These are phyloP conservation scores for Oryza glaberrima DNA, from an alignment of 176 grass and related monocot genomes.

Conservation along the genomic window DNA sequence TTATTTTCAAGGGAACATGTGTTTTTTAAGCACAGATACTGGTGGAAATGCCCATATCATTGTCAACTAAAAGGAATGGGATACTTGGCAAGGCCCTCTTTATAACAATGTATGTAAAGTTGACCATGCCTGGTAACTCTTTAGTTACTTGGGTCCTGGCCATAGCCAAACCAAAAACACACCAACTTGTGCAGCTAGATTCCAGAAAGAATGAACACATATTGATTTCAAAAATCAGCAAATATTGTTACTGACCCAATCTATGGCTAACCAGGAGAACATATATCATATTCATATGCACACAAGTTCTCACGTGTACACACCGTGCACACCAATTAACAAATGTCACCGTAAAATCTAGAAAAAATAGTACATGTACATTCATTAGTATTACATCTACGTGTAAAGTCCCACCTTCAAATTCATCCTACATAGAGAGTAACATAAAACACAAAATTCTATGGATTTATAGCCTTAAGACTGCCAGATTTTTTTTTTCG, in stretches of 20 bases:
- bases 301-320: too few relatives aligned
- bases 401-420: too few relatives aligned
- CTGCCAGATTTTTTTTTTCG: too few relatives aligned
- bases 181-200: neutral
- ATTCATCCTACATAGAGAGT: too few relatives aligned
- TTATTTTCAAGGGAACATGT: too few relatives aligned
- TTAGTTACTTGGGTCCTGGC: slow-evolving; percentile 1
- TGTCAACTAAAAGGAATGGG: neutral
- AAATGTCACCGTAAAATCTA: too few relatives aligned
- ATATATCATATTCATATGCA: too few relatives aligned
- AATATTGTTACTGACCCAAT: slow-evolving; percentile 1
- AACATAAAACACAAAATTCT: too few relatives aligned
- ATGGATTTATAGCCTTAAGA: too few relatives aligned
- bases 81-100: neutral
- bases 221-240: slow-evolving; percentile 1
- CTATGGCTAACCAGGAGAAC: neutral
- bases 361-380: too few relatives aligned
- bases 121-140: neutral
- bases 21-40: slow-evolving; percentile 6
- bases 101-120: neutral
- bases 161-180: slow-evolving; percentile 1
- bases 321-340: too few relatives aligned
- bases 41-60: neutral
- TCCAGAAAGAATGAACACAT: neutral
- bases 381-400: too few relatives aligned